Evolutionary conservation across 441 rosid genomes (phyloP).

Genomic region (Flueggea neowawraea): DNA sequence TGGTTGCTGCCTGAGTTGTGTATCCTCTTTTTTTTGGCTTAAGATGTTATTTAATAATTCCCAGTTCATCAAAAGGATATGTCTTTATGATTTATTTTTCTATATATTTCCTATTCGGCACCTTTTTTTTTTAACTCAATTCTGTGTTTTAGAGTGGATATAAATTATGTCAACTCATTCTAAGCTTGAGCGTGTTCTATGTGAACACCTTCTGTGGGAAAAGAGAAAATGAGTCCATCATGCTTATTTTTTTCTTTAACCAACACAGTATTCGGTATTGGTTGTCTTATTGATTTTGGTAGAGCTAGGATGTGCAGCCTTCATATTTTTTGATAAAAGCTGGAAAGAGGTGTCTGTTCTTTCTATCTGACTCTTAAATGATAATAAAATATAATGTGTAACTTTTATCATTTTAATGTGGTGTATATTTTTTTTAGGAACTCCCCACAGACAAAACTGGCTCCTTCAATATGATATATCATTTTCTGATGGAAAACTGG

Average conservation of each 20-base stretch:
- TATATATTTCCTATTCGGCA: background rate
- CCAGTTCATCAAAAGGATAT: no score
- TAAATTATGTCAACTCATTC: background rate
- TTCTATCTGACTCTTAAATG: background rate
- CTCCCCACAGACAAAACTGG: conserved; percentile 92
- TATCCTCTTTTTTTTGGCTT: conserved; percentile 48
- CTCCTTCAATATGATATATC: conserved; percentile 64
- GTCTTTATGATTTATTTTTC: no score
- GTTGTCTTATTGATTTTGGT: conserved; percentile 83
- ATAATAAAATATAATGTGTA: background rate
- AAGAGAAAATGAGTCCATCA: background rate
- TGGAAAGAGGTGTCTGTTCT: conserved; percentile 75
- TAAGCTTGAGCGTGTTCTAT: no score
- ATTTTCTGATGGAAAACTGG: conserved; percentile 84
- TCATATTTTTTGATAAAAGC: conserved; percentile 81
- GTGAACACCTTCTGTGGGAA: background rate
- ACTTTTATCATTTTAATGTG: background rate
- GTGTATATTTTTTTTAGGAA: conserved; percentile 45
- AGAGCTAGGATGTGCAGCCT: conserved; percentile 87
- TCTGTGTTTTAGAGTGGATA: no score
- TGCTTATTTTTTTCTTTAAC: conserved; percentile 58
- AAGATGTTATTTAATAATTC: no score
- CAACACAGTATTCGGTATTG: conserved; percentile 67
- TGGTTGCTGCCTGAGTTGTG: conserved; percentile 93
- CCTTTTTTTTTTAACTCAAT: background rate